Evolutionary conservation across 2,329 filamentous ascomycete species (phyloP), one percentile per base, ranked within the genome.

Genomic region (Pseudogymnoascus sp.): DNA sequence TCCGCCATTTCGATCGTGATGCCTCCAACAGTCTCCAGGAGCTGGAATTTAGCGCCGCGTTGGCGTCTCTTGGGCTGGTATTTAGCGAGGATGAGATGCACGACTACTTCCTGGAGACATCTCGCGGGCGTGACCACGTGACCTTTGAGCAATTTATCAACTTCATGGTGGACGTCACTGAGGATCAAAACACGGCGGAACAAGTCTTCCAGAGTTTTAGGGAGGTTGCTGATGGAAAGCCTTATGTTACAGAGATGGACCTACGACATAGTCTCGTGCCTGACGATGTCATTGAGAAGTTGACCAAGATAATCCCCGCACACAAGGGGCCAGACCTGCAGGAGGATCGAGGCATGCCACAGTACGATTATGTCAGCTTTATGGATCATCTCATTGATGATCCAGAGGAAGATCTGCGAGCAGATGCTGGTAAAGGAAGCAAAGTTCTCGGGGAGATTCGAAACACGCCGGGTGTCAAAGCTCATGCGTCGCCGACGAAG

Each of bases 11-110:
- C 73, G 94, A 99, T 75, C 88, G 93, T 63, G 93, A 97, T 71
- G 84, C 91, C 65, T 91, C 88, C 67, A 99, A 99, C 75, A 89
- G 88, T 14, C 80, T 99, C 42, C 88, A 91, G 63, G 94, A 99
- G 74, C 83, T 99, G 42, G 94, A 99, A 73, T 99, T 99, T 74
- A 95, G 91, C 61, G 94, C 94, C 2, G 94, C 94, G 1, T 82
- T 99, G 64, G 94, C 94, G n/a, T 96, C 91, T 69, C 80, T 99
- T 40, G 94, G 94, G 0, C 82, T 99, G 5, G 94, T 97, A 4
- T 99, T 97, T 72, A 94, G 95, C 69, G 94, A 97, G 74, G 88
- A 93, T 25, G 94, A 99, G 79, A 99, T 97, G 94, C 93, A 97
- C 74, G 88, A 93, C 62, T 93, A 93, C 70, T 99, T 97, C 76